Conservation (phyloP, 1,284 basidiomycete species). For the Farysia itapuensis region DNA sequence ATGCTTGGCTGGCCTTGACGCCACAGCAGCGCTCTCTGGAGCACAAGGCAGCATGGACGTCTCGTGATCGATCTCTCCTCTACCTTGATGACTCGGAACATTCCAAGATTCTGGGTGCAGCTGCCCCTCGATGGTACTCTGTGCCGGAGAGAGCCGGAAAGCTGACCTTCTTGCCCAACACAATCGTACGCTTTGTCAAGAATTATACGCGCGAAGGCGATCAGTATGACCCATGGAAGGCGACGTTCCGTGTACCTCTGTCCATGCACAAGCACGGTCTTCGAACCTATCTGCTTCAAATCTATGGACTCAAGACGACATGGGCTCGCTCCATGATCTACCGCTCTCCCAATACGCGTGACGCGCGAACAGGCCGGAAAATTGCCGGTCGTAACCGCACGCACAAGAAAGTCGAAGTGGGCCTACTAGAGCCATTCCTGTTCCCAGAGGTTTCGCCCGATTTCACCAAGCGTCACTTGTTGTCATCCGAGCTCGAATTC, state of each 20-base stretch:
- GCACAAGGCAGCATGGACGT: conserved; percentile 47
- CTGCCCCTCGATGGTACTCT: conserved; percentile 49
- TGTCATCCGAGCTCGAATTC: conserved; percentile 42
- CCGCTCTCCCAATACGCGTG: conserved; percentile 44
- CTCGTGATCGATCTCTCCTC: conserved; percentile 51
- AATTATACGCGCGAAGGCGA: conserved; percentile 77
- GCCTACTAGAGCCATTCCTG: conserved; percentile 56
- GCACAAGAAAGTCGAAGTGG: conserved; percentile 58
- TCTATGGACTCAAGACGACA: conserved; percentile 77
- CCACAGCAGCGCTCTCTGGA: conserved; percentile 32
- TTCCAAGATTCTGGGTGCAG: conserved; percentile 27
- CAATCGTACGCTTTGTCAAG: conserved; percentile 77
- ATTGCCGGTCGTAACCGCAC: conserved; percentile 44
- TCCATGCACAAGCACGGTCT: conserved; percentile 88
- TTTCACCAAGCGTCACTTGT: conserved; percentile 39
- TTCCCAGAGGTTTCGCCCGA: conserved; percentile 51
- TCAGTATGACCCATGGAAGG: conserved; percentile 89
- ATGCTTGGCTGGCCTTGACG: conserved; percentile 40
- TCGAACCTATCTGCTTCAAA: conserved; percentile 77
- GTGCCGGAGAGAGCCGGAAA: conserved; percentile 65
- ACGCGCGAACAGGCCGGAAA: conserved; percentile 64
- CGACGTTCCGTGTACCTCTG: conserved; percentile 82
- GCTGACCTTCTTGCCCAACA: conserved; percentile 84
- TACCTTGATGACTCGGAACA: conserved; percentile 53
- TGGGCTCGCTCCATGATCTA: conserved; percentile 93